Evolutionary conservation across 116 monocot genomes (phyloP), one percentile per base, ranked within the genome.

Genomic region (Phalaenopsis hybrid): DNA sequence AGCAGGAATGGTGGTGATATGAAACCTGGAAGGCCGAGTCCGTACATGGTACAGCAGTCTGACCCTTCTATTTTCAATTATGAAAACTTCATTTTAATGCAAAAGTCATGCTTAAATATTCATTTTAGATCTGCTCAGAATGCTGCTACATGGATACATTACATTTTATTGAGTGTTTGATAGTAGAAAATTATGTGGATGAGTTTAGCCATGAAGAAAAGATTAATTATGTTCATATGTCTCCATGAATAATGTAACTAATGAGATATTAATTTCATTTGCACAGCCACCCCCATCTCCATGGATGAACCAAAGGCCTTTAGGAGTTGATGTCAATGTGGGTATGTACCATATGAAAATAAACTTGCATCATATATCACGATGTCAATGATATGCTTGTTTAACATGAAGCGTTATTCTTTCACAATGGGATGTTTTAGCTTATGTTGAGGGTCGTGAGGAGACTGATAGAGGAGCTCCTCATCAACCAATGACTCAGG

Each of bases 291-390:
- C 93, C 48, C 95, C 95, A 79, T 95, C 95, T 74, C 91, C 93
- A 44, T 95, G 95, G 95, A 88, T 86, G 86, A 88, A n/a, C 74
- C 90, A 88, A 77, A 86, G 93, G 28, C 93, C 95, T 31, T 77
- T 95, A 8, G 95, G 92, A 77, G 92, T 95, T 83, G 95, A 95
- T 84, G 95, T 95, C 83, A 95, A 95, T 90, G 92, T 93, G 44
- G 98, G 98, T 98, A 87, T 83, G 94, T 88, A 44, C 28, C 48
- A 21, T 46, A 13, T 44, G 16, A 75, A 52, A 23, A 0, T 77
- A 49, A 23, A 77, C 28, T 51, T 51, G 46, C 21, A 17, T 45
- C 18, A 20, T 75, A 41, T 75, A 15, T 44, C 44, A 23, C 51
- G 45, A 51, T 28, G 9, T 52, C 77, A 15, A 49, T 51, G 23